A percentile compares a stretch with the other conserved stretches of the same genome.
These are phyloP conservation scores for Pseudogymnoascus sp. DNA, from an alignment of 2,329 filamentous ascomycete genomes.

Conservation along the genomic window DNA sequence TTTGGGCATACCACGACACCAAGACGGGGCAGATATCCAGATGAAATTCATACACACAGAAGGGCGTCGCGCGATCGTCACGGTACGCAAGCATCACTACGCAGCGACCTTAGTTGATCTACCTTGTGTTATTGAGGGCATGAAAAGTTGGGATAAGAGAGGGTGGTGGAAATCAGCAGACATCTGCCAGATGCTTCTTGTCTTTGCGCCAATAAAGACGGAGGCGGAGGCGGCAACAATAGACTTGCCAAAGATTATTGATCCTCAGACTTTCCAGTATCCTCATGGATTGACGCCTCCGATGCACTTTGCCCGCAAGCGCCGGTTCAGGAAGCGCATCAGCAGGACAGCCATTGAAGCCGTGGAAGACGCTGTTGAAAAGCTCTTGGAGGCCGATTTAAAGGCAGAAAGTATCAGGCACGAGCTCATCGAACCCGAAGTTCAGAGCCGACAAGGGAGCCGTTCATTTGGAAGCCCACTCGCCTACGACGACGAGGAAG, in stretches of 20 bases:
- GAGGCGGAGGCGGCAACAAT: conserved; percentile 40
- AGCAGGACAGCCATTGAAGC: conserved; percentile 48
- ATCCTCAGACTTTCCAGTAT: conserved; percentile 26
- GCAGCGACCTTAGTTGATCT: conserved; percentile 61
- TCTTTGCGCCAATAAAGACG: conserved; percentile 49
- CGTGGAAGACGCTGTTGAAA: conserved; percentile 47
- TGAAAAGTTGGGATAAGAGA: conserved; percentile 68
- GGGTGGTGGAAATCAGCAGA: conserved; percentile 67
- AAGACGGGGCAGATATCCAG: conserved; percentile 67
- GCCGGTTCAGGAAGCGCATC: conserved; percentile 49
- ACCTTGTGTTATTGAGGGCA: conserved; percentile 60
- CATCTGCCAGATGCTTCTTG: conserved; percentile 66
- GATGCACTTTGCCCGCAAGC: conserved; percentile 49
- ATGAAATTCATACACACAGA: conserved; percentile 70
- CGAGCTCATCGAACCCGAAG: conserved; percentile 33
- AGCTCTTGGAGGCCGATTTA: conserved; percentile 40
- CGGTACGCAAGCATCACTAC: conserved; percentile 52
- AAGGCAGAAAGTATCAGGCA: conserved; percentile 33
- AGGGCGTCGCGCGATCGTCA: conserved; percentile 51
- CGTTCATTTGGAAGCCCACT: conserved; percentile 22
- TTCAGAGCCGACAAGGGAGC: conserved; percentile 18
- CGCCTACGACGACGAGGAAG: conserved; percentile 29
- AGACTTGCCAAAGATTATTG: conserved; percentile 22
- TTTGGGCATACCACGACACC: conserved; percentile 56
- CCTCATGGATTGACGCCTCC: conserved; percentile 53